Evolutionary conservation across 257 asterid species (phyloP), one percentile per base, ranked within the genome.

Genomic region (Striga asiatica): DNA sequence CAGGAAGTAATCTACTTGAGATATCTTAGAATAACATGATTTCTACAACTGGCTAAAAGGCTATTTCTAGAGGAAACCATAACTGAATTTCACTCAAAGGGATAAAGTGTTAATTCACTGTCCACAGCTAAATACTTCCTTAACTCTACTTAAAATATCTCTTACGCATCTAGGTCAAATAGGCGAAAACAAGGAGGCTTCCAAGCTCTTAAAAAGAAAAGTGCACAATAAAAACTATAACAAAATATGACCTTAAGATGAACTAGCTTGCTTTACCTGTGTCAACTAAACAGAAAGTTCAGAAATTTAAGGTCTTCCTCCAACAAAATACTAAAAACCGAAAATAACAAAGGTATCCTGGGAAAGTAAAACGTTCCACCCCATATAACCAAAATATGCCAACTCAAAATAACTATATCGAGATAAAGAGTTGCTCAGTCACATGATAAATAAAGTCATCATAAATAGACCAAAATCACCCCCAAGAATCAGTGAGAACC

Each of bases 381-480:
- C n/a, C n/a, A 16, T 22, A 54, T 24, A 47, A 12, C 50, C 53
- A 66, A 2, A 13, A 27, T 18, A 10, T 27, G 48, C 32, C 48
- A 47, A 18, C 45, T 6, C 42, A 6, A 23, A 51, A 58, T 48
- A 64, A 23, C 52, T n/a, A 37, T 32, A 21, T 22, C 50, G 54
- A 56, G 37, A 11, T n/a, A 54, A 56, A 55, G 25, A 46, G 39
- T 54, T 49, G 52, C 5, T 21, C 19, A 27, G 6, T 22, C 48
- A 24, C 13, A 50, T 19, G 16, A 28, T 46, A 24, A 49, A 29
- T 13, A 21, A 49, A 65, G n/a, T 57, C 46, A 62, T 48, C 43
- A n/a, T 39, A 59, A 57, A 31, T 51, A 14, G 22, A 61, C 35
- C 65, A 29, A 56, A 61, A 52, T 21, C 29, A 27, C 55, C n/a